Percentiles rank a stretch among this genome's conserved stretches.
phyloP scores from a whole-genome alignment of 2,329 filamentous ascomycete species.

The Daldinia eschscholtzii region DNA sequence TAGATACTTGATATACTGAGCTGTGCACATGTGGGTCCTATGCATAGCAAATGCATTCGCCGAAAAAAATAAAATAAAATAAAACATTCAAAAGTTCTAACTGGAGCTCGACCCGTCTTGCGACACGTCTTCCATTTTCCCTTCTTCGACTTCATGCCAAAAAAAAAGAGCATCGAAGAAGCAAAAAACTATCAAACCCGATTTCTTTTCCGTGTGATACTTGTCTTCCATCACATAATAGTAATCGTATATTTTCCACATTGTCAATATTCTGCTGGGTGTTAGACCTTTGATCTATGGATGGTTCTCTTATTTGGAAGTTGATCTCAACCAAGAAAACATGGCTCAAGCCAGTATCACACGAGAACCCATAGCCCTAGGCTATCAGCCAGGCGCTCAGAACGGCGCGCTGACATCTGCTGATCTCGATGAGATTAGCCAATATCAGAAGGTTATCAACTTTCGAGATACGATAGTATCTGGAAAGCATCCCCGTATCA shows the following conservation, averaged over 20 bases:
- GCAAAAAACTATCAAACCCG: constrained; percentile 14
- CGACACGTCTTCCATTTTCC: constrained; percentile 40
- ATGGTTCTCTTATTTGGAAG: constrained; percentile 25
- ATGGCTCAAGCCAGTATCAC: constrained; percentile 47
- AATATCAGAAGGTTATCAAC: constrained; percentile 84
- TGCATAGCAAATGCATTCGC: constrained; percentile 18
- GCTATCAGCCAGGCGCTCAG: constrained; percentile 37
- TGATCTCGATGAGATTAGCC: constrained; percentile 69
- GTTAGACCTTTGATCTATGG: constrained; percentile 28
- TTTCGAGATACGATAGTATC: constrained; percentile 85
- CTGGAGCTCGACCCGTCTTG: constrained; percentile 35
- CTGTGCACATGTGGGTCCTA: constrained; percentile 17
- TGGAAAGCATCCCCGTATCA: constrained; percentile 77
- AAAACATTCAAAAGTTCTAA: constrained; percentile 22
- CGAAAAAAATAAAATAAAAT: constrained; percentile 19
- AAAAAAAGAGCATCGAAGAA: constrained; percentile 16
- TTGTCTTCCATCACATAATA: constrained; percentile 9
- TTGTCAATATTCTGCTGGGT: constrained; percentile 15
- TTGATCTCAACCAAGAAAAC: constrained; percentile 28
- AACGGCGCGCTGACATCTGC: constrained; percentile 43
- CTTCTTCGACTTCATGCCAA: constrained; percentile 23
- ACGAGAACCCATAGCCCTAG: constrained; percentile 38
- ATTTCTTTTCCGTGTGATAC: constrained; percentile 18
- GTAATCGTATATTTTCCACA: constrained; percentile 27
- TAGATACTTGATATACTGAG: background rate